Percentiles rank a stretch among this genome's conserved stretches.
These are phyloP conservation scores for Aureobasidium mangrovei DNA, from an alignment of 2,329 filamentous ascomycete genomes.

Conservation along the genomic window DNA sequence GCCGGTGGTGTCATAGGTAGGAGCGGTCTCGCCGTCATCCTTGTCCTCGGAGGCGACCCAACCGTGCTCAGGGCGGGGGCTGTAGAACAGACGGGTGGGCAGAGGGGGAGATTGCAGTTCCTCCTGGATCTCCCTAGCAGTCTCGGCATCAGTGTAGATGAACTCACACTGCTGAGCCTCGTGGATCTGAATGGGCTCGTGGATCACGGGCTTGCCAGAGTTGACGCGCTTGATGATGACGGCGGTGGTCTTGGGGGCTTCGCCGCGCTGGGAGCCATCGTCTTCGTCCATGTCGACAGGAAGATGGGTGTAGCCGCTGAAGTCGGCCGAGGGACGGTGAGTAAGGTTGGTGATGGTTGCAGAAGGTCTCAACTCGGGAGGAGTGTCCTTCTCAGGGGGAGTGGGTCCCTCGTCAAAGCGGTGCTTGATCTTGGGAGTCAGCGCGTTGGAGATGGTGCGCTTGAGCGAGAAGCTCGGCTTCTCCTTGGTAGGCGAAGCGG, in stretches of 20 bases:
- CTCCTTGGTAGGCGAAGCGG: not conserved
- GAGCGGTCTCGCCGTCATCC: not conserved
- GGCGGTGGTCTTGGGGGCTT: not conserved
- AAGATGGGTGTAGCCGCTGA: not conserved
- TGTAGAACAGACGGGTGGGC: not conserved
- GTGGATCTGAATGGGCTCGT: not conserved
- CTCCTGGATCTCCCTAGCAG: not conserved
- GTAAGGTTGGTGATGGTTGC: not conserved
- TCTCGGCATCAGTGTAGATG: not conserved
- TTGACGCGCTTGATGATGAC: not conserved
- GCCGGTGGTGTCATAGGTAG: not conserved
- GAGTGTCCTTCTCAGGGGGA: conserved; percentile 2
- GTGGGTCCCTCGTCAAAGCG: not conserved
- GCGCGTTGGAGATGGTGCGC: not conserved
- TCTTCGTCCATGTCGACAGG: not conserved
- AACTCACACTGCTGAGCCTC: not conserved
- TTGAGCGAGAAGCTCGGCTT: not conserved
- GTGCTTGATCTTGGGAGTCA: not conserved
- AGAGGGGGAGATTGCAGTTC: not conserved
- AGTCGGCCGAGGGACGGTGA: not conserved
- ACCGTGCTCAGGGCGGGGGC: not conserved
- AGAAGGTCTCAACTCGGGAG: not conserved
- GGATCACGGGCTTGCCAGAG: not conserved
- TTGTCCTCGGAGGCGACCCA: not conserved
- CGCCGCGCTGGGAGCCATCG: not conserved